Evolutionary conservation across 1,139 yeast genomes (phyloP).

Genomic region (Saccharomyces uvarum): DNA sequence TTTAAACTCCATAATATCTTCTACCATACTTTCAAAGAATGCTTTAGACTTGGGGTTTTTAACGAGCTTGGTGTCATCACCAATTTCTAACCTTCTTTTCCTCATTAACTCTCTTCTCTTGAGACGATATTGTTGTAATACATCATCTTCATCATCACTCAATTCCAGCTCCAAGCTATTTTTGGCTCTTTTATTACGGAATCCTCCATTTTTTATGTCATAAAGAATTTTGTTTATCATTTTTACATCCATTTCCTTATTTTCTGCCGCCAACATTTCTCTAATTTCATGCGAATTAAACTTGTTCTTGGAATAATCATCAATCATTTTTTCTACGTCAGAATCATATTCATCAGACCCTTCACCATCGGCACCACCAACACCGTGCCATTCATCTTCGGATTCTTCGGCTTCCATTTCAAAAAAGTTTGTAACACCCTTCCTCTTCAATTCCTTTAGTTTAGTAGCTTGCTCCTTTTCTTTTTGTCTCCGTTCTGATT

Average conservation of each 20-base stretch:
- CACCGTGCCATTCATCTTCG: constrained; percentile 91
- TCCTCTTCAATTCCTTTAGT: constrained; percentile 33
- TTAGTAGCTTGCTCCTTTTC: constrained; percentile 33
- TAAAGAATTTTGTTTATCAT: constrained; percentile 68
- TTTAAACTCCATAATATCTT: constrained; percentile 32
- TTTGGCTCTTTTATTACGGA: constrained; percentile 51
- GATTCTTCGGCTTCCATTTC: constrained; percentile 83
- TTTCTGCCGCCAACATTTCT: constrained; percentile 56
- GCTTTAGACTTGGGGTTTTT: constrained; percentile 59
- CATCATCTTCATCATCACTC: constrained; percentile 56
- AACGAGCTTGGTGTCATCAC: constrained; percentile 42
- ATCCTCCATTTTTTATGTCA: constrained; percentile 77
- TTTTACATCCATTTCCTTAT: constrained; percentile 59
- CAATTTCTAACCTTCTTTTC: constrained; percentile 44
- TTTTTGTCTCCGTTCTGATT: constrained; percentile 29
- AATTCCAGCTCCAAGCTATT: constrained; percentile 58
- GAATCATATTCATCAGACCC: constrained; percentile 57
- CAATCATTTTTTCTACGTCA: constrained; percentile 77
- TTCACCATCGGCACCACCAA: constrained; percentile 80
- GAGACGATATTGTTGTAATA: constrained; percentile 38
- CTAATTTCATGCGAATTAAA: constrained; percentile 56
- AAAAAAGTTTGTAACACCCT: constrained; percentile 32
- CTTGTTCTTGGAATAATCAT: constrained; percentile 56
- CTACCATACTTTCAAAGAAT: constrained; percentile 66
- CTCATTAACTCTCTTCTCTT: constrained; percentile 51